Evolutionary conservation across 495 filamentous ascomycete species (phyloP), one percentile per base, ranked within the genome.

Genomic region (Penicillium psychrofluorescens): DNA sequence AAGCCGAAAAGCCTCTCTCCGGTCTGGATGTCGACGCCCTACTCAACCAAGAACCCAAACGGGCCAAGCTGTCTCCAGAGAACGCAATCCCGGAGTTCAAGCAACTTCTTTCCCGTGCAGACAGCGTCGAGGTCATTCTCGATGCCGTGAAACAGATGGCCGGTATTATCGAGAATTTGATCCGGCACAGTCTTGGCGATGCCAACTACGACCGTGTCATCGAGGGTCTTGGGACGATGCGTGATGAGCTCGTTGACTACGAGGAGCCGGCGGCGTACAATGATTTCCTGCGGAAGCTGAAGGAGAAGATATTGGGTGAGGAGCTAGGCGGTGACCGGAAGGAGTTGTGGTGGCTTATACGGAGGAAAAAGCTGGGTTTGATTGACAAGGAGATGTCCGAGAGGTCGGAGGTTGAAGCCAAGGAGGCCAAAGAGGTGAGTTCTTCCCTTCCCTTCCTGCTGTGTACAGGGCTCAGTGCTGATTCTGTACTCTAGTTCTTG

Each of bases 11-110:
- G 46, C 94, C 94, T 0, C 81, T 95, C 29, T 99, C 94, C 0
- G 91, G 90, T 12, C 82, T 99, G 12, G 84, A 99, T 53, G 77
- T 95, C 41, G 84, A 88, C 46, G 76, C 77, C 1, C 81, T 95
- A 12, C 81, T 95, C 16, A 72, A 74, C 36, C 56, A 67, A 58
- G 67, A 79, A 53, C 57, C 57, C 0, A 81, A 81, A 49, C 76
- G 68, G 8, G 55, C 66, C 33, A 83, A 77, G 44, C 90, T 99
- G 41, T 84, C 83, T 3, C 53, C 77, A 0, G 70, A 81, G 16
- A 97, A 99, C 53, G 80, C 89, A 5, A 86, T 99, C 36, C 90
- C 94, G 0, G 85, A 90, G 41, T 97, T 96, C 77, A 94, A 89
- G 55, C 88, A 91, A 64, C 77, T 79, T 14, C 71, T 97, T 11